Evolutionary conservation across 2,329 filamentous ascomycete genomes (phyloP), one percentile per base, ranked within the genome.

Genomic region (Raffaelea albimanens): DNA sequence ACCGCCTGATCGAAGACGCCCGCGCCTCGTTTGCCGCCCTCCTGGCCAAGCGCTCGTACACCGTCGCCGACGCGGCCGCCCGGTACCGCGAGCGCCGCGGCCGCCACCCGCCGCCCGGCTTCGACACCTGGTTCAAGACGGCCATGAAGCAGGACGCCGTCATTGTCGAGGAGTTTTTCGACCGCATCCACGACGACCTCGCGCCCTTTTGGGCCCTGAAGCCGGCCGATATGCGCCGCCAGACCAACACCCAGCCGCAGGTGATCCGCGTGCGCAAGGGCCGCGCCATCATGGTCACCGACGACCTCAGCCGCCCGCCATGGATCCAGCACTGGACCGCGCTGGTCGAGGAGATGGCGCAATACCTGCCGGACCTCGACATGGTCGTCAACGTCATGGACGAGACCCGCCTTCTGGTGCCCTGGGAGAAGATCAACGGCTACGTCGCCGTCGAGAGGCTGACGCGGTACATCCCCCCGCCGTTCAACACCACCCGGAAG

Each of bases 301-400:
- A 71, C 42, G 61, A 61, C 23, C 57, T 62, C 31, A 59, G 57
- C 19, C 64, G 61, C 23, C 68, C 71, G 33, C 62, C 64, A 2
- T 73, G 71, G 68, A 55, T 73, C 43, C 58, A 70, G 56, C 59
- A 66, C 21, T 76, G 72, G 73, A 66, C 67, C 2, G 57, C 59
- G 5, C 62, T 79, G 14, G 67, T 82, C 21, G 54, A 58, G 5
- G 71, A 73, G 49, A 73, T 80, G 34, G 69, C 73, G 25, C 56
- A 67, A 19, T 63, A 72, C 47, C 59, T 84, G 21, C 80, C 80
- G 7, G 79, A 84, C 52, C 72, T 84, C 58, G 79, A 83, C 58
- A 80, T 83, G 65, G 73, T 78, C 13, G 75, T 83, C 63, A 83
- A 84, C 56, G 67, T 71, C 44, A 70, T 80, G 63, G 79, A 83